Base-by-base conservation (phyloP, 176 grass and related monocot species). In the Puccinellia tenuiflora region DNA sequence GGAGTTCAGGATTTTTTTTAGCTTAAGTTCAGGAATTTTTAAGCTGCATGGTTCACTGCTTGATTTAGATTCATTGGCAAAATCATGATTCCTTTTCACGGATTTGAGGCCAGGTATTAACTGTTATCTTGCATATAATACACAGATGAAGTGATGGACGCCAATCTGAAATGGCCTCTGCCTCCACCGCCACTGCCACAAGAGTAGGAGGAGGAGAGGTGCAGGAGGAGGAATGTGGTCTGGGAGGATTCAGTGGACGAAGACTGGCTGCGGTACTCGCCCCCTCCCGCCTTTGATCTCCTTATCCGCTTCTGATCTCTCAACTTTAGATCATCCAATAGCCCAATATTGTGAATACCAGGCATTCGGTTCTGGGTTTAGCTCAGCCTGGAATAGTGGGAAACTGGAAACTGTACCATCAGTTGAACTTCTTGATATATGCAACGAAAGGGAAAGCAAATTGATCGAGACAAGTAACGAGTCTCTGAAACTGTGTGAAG, bases 371-470 rank as follows among this genome's bases (percentile, higher is more conserved):
- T 98, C 57, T 4, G 33, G 2, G 33, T 34, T 34, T 34, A 34
- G 4, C 33, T 34, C 96, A 98, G 86, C 92, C 90, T 67, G 96
- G 92, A 37, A 90, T 95, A 77, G 56, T 98, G 61, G 96, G 95
- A 65, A 93, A 77, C 50, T 98, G 61, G 96, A 92, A 65, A 93
- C 92, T 76, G 88, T 92, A 86, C 96, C 88, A 61, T 98, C 96
- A 76, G 29, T 68, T 2, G 88, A 95, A 42, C 96, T 95, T 88
- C 88, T 95, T 83, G 79, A 88, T 50, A 90, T 93, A 88, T 98
- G 96, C 88, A 95, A 93, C 30, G 82, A 91, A 73, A 94, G 96
- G 88, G 92, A 98, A 90, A 93, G 85, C 80, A 86, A 68, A 86
- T 84, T 93, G 73, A 80, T 53, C 12, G 90, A 95, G 79, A 91